phyloP scores from a whole-genome alignment of 345 rosid species.

The Alliaria petiolata region DNA sequence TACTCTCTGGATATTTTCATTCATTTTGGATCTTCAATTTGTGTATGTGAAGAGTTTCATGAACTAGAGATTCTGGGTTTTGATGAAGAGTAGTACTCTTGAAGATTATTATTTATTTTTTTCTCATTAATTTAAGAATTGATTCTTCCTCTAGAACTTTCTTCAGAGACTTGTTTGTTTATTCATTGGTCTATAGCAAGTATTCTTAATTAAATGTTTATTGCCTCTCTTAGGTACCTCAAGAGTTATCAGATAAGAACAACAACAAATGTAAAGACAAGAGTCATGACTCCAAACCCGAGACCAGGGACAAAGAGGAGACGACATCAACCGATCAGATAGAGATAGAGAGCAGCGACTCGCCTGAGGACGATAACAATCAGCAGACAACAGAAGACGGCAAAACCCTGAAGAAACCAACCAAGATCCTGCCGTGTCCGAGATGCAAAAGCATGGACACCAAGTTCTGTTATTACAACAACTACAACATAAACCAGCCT shows the following conservation, averaged over 20 bases:
- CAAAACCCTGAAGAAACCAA: constrained; percentile 79
- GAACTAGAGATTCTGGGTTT: neutral
- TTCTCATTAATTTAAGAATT: neutral
- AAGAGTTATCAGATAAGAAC: constrained; percentile 7
- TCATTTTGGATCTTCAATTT: neutral
- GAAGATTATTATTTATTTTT: neutral
- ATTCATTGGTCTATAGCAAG: constrained; percentile 3
- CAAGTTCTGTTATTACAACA: constrained; percentile 89
- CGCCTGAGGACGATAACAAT: neutral
- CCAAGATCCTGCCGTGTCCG: constrained; percentile 84
- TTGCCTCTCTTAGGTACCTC: constrained; percentile 7
- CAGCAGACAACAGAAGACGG: constrained; percentile 31
- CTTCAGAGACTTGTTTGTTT: constrained; percentile 1
- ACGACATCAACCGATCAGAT: constrained; percentile 38
- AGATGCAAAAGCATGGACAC: constrained; percentile 91
- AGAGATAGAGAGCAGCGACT: constrained; percentile 37
- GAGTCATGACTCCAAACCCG: constrained; percentile 16
- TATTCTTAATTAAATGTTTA: neutral
- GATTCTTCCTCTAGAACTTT: constrained; percentile 19
- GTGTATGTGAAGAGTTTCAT: neutral
- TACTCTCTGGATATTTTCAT: neutral
- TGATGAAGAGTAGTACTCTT: no score
- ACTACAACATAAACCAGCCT: constrained; percentile 89
- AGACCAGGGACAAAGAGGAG: constrained; percentile 41
- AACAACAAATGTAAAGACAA: neutral